Base-by-base conservation (phyloP, 768 basidiomycete genomes). In the Leucosporidium creatinivorum region DNA sequence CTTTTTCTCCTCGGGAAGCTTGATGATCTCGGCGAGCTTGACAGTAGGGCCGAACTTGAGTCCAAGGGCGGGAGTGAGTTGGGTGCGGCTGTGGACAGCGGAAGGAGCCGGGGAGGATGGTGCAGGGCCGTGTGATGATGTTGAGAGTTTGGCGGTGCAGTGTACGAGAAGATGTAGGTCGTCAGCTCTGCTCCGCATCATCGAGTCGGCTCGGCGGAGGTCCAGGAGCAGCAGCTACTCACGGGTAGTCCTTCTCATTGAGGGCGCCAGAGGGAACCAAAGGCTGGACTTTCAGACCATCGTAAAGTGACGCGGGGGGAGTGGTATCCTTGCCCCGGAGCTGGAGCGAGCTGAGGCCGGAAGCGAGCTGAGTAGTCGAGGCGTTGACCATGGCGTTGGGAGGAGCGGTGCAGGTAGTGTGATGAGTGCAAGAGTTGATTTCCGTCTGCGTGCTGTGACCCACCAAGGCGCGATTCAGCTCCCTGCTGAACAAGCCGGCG, bases 21-120 rank as follows among this genome's bases (percentile, higher is more conserved):
- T 48, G 6, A 72, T 51, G 8, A 69, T 49, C 60, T 66, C 61
- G 55, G 61, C 67, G 23, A 72, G 44, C 44, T 54, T 33, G 47
- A 69, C 62, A 9, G 13, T 21, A 23, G n/a, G 13, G 1, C 26
- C 62, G 54, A 72, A 72, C 55, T 63, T 56, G 51, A 66, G 61
- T 18, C 71, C 71, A 3, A 69, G 51, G 9, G 71, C 71, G 17
- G 68, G 60, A 1, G 71, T 66, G 30, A 72, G 68, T 44, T 63
- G 55, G 13, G 48, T 26, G 30, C 63, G 62, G 15, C 39, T 49
- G 57, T 54, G 62, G 51, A 67, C 21, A 57, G 9, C 56, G 47
- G 23, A 48, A 28, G 6, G 62, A 47, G 5, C 26, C 21, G 17
- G 55, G 6, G 6, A 49, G 36, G 26, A 26, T 28, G 39, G 9